Conservation (phyloP, 257 asterid genomes). For the Solanum tacnaense region DNA sequence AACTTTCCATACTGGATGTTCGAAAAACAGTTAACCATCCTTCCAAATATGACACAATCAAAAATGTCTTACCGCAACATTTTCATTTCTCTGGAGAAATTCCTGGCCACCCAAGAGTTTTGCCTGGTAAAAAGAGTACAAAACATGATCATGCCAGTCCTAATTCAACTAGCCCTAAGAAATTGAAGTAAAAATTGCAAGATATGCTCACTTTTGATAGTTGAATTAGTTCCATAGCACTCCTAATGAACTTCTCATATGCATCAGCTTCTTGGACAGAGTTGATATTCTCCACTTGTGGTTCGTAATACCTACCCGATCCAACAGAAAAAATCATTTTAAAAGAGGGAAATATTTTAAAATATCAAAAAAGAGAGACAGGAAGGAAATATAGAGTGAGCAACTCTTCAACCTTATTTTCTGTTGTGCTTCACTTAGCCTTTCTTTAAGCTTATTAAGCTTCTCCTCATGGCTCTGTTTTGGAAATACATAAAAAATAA, state of each 20-base stretch:
- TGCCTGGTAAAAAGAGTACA: constrained; percentile 17
- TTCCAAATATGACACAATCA: neutral
- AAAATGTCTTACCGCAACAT: constrained; percentile 22
- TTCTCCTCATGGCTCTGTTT: constrained; percentile 44
- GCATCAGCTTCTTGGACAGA: constrained; percentile 47
- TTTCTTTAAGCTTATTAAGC: constrained; percentile 33
- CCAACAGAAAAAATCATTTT: neutral
- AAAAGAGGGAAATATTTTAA: neutral
- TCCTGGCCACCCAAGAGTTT: constrained; percentile 26
- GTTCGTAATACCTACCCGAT: constrained; percentile 29
- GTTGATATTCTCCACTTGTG: constrained; percentile 30
- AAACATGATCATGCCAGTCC: neutral
- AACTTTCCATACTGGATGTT: neutral
- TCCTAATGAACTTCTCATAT: constrained; percentile 35
- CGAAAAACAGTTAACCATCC: neutral
- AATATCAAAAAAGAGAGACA: neutral
- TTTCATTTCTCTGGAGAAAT: constrained; percentile 4
- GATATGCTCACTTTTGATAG: constrained; percentile 21
- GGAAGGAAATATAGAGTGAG: neutral
- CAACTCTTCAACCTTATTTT: constrained; percentile 38
- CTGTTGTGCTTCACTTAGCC: constrained; percentile 29
- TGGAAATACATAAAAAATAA: neutral
- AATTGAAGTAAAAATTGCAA: neutral
- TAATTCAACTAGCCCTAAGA: neutral
- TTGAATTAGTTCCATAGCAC: constrained; percentile 36